Evolutionary conservation across 2,329 filamentous ascomycete species (phyloP).

Genomic region (Fusarium penzigii): DNA sequence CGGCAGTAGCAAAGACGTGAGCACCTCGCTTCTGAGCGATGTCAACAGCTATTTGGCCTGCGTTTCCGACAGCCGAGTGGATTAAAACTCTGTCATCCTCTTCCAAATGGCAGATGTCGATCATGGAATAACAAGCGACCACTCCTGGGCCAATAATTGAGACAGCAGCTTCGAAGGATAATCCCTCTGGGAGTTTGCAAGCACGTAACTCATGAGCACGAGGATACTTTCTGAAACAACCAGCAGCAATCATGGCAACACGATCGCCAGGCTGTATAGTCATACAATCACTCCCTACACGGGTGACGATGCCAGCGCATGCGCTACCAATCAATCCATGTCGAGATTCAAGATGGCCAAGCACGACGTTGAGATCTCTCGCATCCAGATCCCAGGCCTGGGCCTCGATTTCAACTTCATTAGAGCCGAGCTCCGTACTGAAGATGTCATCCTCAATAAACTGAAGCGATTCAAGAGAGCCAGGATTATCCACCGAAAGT

Average conservation of each 20-base stretch:
- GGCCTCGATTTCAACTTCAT: neutral
- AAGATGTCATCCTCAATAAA: neutral
- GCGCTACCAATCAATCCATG: neutral
- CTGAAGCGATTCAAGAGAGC: neutral
- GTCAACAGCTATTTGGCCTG: neutral
- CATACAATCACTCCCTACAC: neutral
- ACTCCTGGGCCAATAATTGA: rapidly evolving
- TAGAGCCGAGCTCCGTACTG: neutral
- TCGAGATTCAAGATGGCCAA: neutral
- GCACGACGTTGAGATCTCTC: neutral
- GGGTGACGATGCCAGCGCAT: neutral
- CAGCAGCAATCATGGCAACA: neutral
- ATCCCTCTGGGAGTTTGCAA: neutral
- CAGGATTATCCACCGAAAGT: neutral
- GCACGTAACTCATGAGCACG: neutral
- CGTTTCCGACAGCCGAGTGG: rapidly evolving
- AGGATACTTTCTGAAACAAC: neutral
- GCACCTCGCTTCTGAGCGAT: neutral
- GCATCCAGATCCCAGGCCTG: neutral
- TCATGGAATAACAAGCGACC: neutral
- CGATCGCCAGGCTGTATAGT: neutral
- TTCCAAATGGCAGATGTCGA: neutral
- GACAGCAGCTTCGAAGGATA: neutral
- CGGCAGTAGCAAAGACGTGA: rapidly evolving
- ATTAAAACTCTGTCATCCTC: neutral